Base-by-base conservation (phyloP, 2,329 filamentous ascomycete genomes). In the Colletotrichum godetiae region DNA sequence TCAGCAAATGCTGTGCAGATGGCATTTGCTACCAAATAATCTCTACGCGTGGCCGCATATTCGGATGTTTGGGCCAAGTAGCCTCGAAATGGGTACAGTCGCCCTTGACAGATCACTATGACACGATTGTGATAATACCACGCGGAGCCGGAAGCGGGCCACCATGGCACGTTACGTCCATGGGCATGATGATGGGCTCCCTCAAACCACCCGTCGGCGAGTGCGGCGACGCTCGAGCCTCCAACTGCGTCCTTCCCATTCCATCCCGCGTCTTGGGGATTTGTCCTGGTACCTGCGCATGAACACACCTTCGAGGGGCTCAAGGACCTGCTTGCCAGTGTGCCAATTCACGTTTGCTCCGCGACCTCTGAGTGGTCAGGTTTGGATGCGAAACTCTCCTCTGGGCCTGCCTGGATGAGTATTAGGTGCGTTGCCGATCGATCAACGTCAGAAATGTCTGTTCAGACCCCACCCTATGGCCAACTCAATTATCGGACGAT, bases 381-480 rank as follows among this genome's bases (percentile, higher is more conserved):
- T 37, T 31, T 19, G n/a, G 33, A 73, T 73, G 60, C 60, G 60
- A 73, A 70, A 73, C 67, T 49, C 29, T 42, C 55, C 13, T 62
- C 63, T 57, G 29, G 46, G 33, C 52, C 64, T 62, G 59, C 57
- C 65, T 63, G 19, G 33, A 31, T 27, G 55, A 35, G 49, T 33
- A 37, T 46, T 60, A 55, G 60, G 31, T 59, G 24, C 35, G 49
- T 49, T 66, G 42, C 67, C 61, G 59, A 73, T 65, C 55, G 55
- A 70, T 70, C 55, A 70, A 65, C 60, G 67, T 70, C 67, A 70
- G 67, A 73, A 73, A 65, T 69, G 67, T 61, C 60, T 65, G 46
- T 57, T n/a, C 67, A 65, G 35, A 55, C 70, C 53, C 70, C 70
- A 66, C 56, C 35, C 22, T 60, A 65, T 65, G 33, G 62, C 61